Evolutionary conservation across 78 protist genomes (phyloP).

Genomic region (Polysphondylium violaceum): DNA sequence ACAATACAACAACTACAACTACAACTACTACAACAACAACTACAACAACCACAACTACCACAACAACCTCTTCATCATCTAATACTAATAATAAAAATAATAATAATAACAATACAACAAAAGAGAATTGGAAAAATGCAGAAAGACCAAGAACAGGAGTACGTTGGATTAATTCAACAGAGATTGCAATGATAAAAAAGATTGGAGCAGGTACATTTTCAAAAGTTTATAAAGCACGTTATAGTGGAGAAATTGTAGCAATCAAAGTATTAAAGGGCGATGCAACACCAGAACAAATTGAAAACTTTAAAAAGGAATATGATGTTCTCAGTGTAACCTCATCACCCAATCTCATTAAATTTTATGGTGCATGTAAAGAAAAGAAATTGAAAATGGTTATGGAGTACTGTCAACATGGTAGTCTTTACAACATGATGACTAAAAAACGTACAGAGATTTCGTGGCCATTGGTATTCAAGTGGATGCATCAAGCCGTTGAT

Average conservation of each 20-base stretch:
- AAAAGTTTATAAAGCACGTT: conserved; percentile 75
- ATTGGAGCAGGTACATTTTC: conserved; percentile 77
- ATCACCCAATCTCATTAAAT: conserved; percentile 34
- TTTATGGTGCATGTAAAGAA: conserved; percentile 79
- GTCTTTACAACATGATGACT: conserved; percentile 61
- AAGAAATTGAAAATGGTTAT: conserved; percentile 56
- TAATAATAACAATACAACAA: no score
- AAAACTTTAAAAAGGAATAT: conserved; percentile 62
- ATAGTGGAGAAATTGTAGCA: conserved; percentile 72
- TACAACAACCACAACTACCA: background rate
- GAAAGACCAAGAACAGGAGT: conserved; percentile 53
- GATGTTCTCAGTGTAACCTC: conserved; percentile 31
- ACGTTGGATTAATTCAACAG: conserved; percentile 50
- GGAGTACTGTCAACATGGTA: conserved; percentile 72
- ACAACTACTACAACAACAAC: background rate
- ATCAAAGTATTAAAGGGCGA: conserved; percentile 61
- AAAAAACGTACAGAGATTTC: conserved; percentile 15
- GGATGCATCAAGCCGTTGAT: conserved; percentile 47
- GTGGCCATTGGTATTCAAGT: conserved; percentile 70
- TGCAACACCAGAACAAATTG: conserved; percentile 55
- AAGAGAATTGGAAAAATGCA: conserved; percentile 55
- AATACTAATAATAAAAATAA: background rate
- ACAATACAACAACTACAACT: background rate
- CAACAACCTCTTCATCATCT: background rate
- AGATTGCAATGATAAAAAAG: conserved; percentile 47